Conservation (phyloP, 306 rosid species). For the Purshia tridentata region DNA sequence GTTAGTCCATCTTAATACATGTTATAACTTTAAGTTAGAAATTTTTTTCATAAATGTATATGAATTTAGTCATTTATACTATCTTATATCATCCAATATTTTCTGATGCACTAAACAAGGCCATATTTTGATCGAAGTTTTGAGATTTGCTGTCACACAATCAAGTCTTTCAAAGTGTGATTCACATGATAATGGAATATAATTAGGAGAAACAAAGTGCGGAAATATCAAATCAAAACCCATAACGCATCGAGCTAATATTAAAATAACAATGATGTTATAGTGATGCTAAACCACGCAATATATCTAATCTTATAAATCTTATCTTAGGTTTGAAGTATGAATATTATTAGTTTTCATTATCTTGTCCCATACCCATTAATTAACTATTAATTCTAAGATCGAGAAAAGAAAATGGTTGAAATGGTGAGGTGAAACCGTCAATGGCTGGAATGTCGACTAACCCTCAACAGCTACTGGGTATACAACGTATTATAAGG, state of each 20-base stretch:
- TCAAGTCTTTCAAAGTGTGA: background rate
- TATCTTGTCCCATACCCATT: too few relatives aligned
- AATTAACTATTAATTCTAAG: too few relatives aligned
- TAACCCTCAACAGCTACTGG: slow-evolving; percentile 23
- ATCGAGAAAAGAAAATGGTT: background rate
- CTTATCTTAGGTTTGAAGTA: slow-evolving; percentile 22
- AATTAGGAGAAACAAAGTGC: background rate
- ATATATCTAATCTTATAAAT: background rate
- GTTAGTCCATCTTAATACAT: too few relatives aligned
- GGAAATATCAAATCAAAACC: slow-evolving; percentile 1
- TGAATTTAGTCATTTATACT: too few relatives aligned
- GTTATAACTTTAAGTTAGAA: too few relatives aligned
- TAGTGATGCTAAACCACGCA: slow-evolving; percentile 45
- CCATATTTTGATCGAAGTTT: background rate
- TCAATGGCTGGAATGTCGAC: slow-evolving; percentile 42
- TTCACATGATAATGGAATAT: background rate
- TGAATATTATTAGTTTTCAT: background rate
- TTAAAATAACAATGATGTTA: slow-evolving; percentile 20
- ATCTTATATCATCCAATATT: too few relatives aligned
- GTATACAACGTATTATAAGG: slow-evolving; percentile 18
- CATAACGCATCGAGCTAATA: background rate
- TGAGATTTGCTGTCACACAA: background rate
- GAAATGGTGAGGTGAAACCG: slow-evolving; percentile 39
- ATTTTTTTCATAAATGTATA: too few relatives aligned
- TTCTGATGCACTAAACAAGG: too few relatives aligned